A percentile compares a stretch with the other conserved stretches of the same genome.
Evolutionary conservation across 805 yeast genomes (phyloP).

Genomic region (Torulaspora microellipsoides): DNA sequence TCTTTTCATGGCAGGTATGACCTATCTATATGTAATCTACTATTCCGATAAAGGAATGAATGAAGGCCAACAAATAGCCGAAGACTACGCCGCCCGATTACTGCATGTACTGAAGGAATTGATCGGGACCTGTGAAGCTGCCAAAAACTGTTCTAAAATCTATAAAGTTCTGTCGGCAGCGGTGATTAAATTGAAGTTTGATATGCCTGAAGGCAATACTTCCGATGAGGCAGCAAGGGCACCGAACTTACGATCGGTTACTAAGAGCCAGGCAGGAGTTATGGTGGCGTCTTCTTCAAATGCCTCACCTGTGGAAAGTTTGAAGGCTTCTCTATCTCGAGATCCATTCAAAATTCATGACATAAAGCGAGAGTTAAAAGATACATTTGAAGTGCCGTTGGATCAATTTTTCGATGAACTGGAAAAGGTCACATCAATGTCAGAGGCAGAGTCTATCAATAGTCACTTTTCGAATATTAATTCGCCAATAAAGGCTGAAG

Average conservation of each 20-base stretch:
- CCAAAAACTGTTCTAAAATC: constrained; percentile 62
- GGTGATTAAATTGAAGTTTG: constrained; percentile 53
- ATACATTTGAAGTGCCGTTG: constrained; percentile 25
- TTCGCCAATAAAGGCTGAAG: constrained; percentile 6
- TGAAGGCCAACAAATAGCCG: constrained; percentile 45
- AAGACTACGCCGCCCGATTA: constrained; percentile 46
- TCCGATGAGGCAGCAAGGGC: background rate
- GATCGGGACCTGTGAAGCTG: constrained; percentile 73
- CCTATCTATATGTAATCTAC: constrained; percentile 72
- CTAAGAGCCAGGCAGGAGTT: background rate
- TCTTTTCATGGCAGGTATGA: constrained; percentile 82
- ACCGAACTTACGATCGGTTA: background rate
- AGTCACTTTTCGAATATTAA: constrained; percentile 11
- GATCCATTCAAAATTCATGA: constrained; percentile 8
- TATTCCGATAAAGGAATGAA: constrained; percentile 54
- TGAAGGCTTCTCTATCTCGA: background rate
- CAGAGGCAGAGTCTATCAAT: constrained; percentile 10
- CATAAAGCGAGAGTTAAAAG: constrained; percentile 3
- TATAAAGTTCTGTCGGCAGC: constrained; percentile 71
- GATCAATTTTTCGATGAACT: constrained; percentile 48
- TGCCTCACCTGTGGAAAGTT: constrained; percentile 2
- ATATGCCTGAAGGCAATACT: constrained; percentile 8
- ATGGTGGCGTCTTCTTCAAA: background rate
- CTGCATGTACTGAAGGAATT: constrained; percentile 56
- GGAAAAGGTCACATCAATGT: constrained; percentile 26